Conservation (phyloP, 306 rosid genomes). For the Casuarina glauca region DNA sequence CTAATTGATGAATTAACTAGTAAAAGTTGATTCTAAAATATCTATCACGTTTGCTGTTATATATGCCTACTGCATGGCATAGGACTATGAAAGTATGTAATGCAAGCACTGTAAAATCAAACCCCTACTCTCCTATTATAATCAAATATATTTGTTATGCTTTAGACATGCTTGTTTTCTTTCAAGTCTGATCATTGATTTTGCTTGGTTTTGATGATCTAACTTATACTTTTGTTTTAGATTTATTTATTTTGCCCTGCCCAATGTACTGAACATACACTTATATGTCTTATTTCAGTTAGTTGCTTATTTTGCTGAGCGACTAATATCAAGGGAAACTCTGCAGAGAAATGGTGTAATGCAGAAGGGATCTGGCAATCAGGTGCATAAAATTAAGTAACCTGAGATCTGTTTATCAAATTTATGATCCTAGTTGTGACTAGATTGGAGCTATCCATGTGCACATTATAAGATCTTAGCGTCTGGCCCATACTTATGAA, state of each 20-base stretch:
- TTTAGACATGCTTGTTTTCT: neutral
- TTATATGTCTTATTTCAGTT: constrained; percentile 58
- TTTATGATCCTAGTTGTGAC: constrained; percentile 18
- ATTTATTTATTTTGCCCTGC: constrained; percentile 20
- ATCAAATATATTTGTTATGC: neutral
- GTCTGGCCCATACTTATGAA: constrained; percentile 1
- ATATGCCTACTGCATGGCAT: neutral
- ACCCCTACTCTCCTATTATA: neutral
- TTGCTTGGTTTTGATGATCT: neutral
- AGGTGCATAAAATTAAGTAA: constrained; percentile 46
- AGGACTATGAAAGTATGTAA: neutral
- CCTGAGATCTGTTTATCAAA: neutral
- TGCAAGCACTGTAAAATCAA: neutral
- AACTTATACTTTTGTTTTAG: neutral
- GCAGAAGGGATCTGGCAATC: constrained; percentile 64
- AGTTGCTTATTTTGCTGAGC: constrained; percentile 65
- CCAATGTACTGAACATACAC: constrained; percentile 24
- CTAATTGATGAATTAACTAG: neutral
- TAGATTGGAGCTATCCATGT: constrained; percentile 14
- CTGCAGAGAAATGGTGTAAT: constrained; percentile 67
- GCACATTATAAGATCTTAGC: constrained; percentile 4
- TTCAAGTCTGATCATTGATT: constrained; percentile 11
- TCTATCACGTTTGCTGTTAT: constrained; percentile 3
- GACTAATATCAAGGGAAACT: constrained; percentile 66
- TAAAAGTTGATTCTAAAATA: neutral